Evolutionary conservation across 306 rosid species (phyloP), one percentile per base, ranked within the genome.

Genomic region (Quercus engelmannii): DNA sequence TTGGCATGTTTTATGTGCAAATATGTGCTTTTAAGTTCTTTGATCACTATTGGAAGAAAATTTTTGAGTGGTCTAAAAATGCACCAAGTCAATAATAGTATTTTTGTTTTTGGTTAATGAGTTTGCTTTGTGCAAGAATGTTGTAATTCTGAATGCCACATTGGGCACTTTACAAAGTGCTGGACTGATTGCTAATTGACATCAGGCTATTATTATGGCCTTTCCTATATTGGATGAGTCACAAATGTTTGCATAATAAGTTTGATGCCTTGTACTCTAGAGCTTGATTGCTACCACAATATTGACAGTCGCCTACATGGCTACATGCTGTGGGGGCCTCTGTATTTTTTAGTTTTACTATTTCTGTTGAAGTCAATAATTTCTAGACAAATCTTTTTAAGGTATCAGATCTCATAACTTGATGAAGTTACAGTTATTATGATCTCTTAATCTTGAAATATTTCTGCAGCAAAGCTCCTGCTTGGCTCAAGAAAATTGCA

Each of bases 401-500:
- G 6, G 46, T 25, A 59, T 4, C n/a, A 51, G 15, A 33, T 26
- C 51, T 69, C 18, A 58, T 23, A 28, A 38, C 46, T 17, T 41
- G 3, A 52, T 46, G 41, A 28, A 11, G 46, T 59, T 70, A 4
- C 55, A 46, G 13, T 75, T 67, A 9, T 31, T 67, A 67, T 67
- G 9, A 33, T 67, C 71, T 51, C 80, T 65, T 46, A 80, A n/a
- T 55, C 13, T 56, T 72, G 28, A 59, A 30, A 17, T 74, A 8
- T 80, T 63, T 31, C 81, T 83, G 38, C 85, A 86, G 89, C 83
- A 86, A 86, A 83, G 77, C 56, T 61, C 89, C 89, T 46, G 4
- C 85, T 74, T 86, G 89, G 87, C 77, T 86, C 21, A 80, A 85
- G 17, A 70, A 81, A 69, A 67, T 86, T 46, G 89, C 89, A 19